Evolutionary conservation across 1,284 basidiomycete species (phyloP), one percentile per base, ranked within the genome.

Genomic region (Blastosporella zonata): DNA sequence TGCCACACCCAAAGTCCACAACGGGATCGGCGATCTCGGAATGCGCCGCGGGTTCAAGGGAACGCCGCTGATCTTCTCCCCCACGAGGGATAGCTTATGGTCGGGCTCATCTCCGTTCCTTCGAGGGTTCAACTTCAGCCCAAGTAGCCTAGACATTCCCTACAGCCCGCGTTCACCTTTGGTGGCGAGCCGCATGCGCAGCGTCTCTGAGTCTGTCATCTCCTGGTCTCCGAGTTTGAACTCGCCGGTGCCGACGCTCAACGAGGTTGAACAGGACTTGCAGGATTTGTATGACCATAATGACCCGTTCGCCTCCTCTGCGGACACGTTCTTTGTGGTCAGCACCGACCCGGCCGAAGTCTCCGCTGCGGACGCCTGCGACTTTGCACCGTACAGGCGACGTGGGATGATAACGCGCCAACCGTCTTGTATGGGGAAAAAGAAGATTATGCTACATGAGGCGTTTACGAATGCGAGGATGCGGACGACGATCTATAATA

Each of bases 21-120:
- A 35, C 1, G 37, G 50, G 9, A 59, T 60, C 10, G 61, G 59
- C 6, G 57, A 54, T 20, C 59, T 66, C 10, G 64, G 60, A 7
- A 57, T 56, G 54, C 59, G 64, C 9, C 57, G 65, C 38, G 65
- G 65, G 12, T 65, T 66, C 50, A 64, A 63, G 46, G 64, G 65
- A 23, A 55, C 44, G 12, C 48, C 64, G 10, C 59, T 64, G n/a
- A 47, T 64, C 8, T 57, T 57, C 39, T 41, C 55, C 5, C 35
- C 46, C 10, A 49, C 42, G 13, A 42, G 18, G 13, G 57, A 52
- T 34, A 55, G 49, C 35, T 18, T 37, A 6, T 39, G 49, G 46
- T 42, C 27, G 29, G 43, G 23, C 4, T 51, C 49, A 13, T 41
- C 53, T 33, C 49, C 52, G 5, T 58, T 63, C 31, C 57, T 59